Conservation (phyloP, 257 asterid species). For the Rubia yunnanensis region DNA sequence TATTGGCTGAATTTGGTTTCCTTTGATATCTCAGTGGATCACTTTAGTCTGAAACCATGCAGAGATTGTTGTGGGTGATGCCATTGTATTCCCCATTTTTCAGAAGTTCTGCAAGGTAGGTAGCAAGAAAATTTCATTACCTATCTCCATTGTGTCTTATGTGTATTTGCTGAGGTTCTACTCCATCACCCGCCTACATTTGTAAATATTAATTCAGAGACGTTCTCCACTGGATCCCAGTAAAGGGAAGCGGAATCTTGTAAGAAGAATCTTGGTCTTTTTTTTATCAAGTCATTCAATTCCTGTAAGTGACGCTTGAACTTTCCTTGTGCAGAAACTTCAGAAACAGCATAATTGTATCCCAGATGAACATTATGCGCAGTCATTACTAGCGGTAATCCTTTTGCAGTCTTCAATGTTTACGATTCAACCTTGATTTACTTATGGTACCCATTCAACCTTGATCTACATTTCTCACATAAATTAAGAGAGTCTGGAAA, state of each 20-base stretch:
- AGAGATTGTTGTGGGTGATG: slow-evolving; percentile 70
- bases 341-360: slow-evolving; percentile 94
- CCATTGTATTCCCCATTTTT: slow-evolving; percentile 52
- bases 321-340: slow-evolving; percentile 63
- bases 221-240: slow-evolving; percentile 57
- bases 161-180: not conserved
- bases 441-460: not conserved
- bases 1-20: slow-evolving; percentile 4
- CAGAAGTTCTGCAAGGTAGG: slow-evolving; percentile 74
- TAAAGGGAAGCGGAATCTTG: too few relatives aligned
- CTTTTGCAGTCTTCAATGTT: not conserved
- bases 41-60: slow-evolving; percentile 70
- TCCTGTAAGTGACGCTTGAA: slow-evolving; percentile 13
- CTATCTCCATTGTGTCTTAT: too few relatives aligned
- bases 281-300: not conserved
- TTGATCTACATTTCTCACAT: too few relatives aligned
- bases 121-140: not conserved
- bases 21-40: slow-evolving; percentile 67
- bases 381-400: slow-evolving; percentile 53
- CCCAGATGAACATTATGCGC: slow-evolving; percentile 97
- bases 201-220: slow-evolving; percentile 44
- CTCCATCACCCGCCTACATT: slow-evolving; percentile 4
- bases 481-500: too few relatives aligned
- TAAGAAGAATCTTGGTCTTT: too few relatives aligned
- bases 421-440: not conserved